Conservation (phyloP, 805 yeast species). For the Metschnikowia corniflorae region DNA sequence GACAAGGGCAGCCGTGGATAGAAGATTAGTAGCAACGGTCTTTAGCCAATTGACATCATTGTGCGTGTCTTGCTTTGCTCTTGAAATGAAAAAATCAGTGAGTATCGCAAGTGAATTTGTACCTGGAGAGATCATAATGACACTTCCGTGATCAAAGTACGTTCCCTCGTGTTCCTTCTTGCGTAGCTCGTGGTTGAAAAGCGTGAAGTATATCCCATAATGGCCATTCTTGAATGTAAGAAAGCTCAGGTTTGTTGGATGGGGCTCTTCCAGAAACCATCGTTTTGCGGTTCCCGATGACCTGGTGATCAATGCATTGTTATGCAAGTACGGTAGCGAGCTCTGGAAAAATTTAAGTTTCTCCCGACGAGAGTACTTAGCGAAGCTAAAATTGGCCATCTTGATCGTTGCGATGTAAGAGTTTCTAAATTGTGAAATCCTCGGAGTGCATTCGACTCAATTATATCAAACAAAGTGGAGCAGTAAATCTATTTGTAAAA, state of each 20-base stretch:
- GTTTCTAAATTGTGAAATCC: no score
- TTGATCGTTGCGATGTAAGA: background rate
- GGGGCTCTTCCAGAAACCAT: conserved; percentile 25
- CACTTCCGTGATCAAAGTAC: conserved; percentile 2
- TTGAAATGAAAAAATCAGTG: conserved; percentile 29
- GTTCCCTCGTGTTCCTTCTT: conserved; percentile 15
- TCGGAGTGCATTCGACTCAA: no score
- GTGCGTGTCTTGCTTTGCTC: conserved; percentile 28
- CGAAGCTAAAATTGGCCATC: conserved; percentile 13
- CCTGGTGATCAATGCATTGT: conserved; percentile 9
- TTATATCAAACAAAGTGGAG: no score
- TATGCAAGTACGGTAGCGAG: conserved; percentile 23
- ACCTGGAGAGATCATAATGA: conserved; percentile 11
- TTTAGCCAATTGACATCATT: conserved; percentile 26
- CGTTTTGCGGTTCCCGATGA: conserved; percentile 10
- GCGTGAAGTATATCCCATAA: conserved; percentile 40
- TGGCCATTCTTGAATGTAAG: conserved; percentile 38
- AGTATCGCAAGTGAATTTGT: background rate
- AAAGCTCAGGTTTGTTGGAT: conserved; percentile 22
- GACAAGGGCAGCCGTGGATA: conserved; percentile 22
- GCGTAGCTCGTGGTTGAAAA: conserved; percentile 34
- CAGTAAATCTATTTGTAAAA: no score
- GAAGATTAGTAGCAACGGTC: conserved; percentile 18
- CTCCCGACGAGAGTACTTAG: conserved; percentile 14
- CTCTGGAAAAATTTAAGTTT: conserved; percentile 25